Percentiles rank a stretch among this genome's conserved stretches.
phyloP scores from a whole-genome alignment of 2,329 filamentous ascomycete species.

The Alternaria tenuissima region DNA sequence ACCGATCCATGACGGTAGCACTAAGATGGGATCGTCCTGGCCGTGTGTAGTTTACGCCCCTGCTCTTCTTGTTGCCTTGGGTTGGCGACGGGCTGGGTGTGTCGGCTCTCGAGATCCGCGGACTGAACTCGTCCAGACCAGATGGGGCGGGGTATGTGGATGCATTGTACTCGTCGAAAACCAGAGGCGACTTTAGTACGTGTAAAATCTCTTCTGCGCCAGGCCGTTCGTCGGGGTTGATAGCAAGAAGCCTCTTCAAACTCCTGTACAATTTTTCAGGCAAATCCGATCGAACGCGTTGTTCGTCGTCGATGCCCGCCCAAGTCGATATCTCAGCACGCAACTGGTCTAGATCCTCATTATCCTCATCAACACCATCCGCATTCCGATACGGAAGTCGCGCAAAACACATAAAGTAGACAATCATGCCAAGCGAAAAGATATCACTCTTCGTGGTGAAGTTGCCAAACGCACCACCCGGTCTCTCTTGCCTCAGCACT shows the following conservation, averaged over 20 bases:
- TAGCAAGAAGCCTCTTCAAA: constrained; percentile 79
- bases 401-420: constrained; percentile 97
- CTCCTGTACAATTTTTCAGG: constrained; percentile 86
- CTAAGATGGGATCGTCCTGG: constrained; percentile 47
- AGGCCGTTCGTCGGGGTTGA: constrained; percentile 79
- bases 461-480: constrained; percentile 79
- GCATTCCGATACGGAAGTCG: constrained; percentile 84
- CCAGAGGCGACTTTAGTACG: constrained; percentile 74
- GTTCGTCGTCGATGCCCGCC: constrained; percentile 84
- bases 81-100: constrained; percentile 46
- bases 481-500: constrained; percentile 73
- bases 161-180: constrained; percentile 56
- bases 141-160: constrained; percentile 51
- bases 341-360: constrained; percentile 86
- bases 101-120: constrained; percentile 57
- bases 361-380: constrained; percentile 86
- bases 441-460: constrained; percentile 98
- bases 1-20: constrained; percentile 42
- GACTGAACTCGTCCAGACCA: constrained; percentile 44
- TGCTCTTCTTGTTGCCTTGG: constrained; percentile 33
- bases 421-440: constrained; percentile 98
- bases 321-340: constrained; percentile 86
- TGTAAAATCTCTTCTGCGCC: constrained; percentile 85
- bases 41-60: constrained; percentile 37
- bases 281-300: constrained; percentile 78